These are phyloP conservation scores for Trichosanthes truncata DNA, from an alignment of 306 rosid species.

Conservation along the genomic window DNA sequence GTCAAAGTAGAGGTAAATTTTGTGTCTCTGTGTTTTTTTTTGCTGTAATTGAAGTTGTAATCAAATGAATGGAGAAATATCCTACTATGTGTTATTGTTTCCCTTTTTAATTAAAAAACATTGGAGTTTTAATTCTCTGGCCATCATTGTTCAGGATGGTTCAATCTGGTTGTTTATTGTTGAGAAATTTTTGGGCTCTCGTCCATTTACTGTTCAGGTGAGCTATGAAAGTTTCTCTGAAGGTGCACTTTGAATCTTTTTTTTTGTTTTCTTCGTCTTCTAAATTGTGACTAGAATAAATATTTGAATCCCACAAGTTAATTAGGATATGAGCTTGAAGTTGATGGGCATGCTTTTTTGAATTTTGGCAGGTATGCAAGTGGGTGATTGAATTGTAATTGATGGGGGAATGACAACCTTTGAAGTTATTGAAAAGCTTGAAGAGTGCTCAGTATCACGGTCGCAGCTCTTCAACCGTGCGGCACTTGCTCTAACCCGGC, in stretches of 20 bases:
- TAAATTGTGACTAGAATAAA: neutral
- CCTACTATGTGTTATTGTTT: neutral
- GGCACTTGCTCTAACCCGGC: no score
- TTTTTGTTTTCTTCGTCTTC: neutral
- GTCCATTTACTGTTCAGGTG: constrained; percentile 63
- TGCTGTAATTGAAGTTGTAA: neutral
- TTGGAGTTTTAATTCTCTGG: neutral
- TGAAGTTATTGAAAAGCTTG: constrained; percentile 55
- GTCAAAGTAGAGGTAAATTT: constrained; percentile 61
- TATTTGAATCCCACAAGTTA: neutral
- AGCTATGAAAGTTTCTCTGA: constrained; percentile 70
- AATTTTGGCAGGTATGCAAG: constrained; percentile 43
- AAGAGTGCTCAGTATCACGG: no score
- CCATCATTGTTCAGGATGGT: constrained; percentile 46
- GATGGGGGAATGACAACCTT: constrained; percentile 91
- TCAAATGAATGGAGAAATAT: neutral
- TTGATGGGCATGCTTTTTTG: neutral
- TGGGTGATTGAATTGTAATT: constrained; percentile 70
- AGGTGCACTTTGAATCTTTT: constrained; percentile 17
- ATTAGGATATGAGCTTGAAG: neutral
- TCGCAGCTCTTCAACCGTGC: no score
- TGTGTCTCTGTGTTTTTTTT: neutral
- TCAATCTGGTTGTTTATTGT: constrained; percentile 67
- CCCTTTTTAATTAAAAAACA: neutral
- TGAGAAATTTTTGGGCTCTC: constrained; percentile 50